Base-by-base conservation (phyloP, 1,284 basidiomycete genomes). In the Apiotrichum siamense region DNA sequence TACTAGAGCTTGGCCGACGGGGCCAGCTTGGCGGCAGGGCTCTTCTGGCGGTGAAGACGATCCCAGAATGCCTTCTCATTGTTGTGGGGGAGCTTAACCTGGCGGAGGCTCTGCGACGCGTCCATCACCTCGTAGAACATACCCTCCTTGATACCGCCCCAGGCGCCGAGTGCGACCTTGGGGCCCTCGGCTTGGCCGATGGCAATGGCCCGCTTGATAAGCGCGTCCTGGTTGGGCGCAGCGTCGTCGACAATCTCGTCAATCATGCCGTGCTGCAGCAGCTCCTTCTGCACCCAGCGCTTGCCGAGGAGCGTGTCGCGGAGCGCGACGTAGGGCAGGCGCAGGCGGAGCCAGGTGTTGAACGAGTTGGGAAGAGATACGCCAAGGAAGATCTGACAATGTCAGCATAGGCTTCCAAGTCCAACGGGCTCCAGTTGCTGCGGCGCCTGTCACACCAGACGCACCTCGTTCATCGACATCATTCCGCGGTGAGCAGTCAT, bases 391-490 rank as follows among this genome's bases (percentile, higher is more conserved):
- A 91, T 77, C 87, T 89, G 56, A n/a, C n/a, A n/a, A n/a, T n/a
- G n/a, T n/a, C n/a, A n/a, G n/a, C n/a, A n/a, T n/a, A n/a, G n/a
- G n/a, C n/a, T n/a, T n/a, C n/a, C n/a, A n/a, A n/a, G n/a, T n/a
- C n/a, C n/a, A n/a, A n/a, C n/a, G n/a, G n/a, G n/a, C n/a, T n/a
- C n/a, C n/a, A n/a, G n/a, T n/a, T n/a, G n/a, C n/a, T n/a, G n/a
- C n/a, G n/a, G n/a, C n/a, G n/a, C n/a, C n/a, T n/a, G n/a, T n/a
- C n/a, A n/a, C n/a, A n/a, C n/a, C n/a, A n/a, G n/a, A n/a, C n/a
- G 57, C 57, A 88, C 86, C 76, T 97, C 92, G 68, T 96, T 96
- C 90, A 96, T 94, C 69, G 83, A 88, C 52, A 90, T 75, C 83
- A 88, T 92, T 11, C 86, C 86, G 65, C 81, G 83, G 61, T 79